Conservation (phyloP, 2,329 filamentous ascomycete genomes). For the Arthroderma sp. region DNA sequence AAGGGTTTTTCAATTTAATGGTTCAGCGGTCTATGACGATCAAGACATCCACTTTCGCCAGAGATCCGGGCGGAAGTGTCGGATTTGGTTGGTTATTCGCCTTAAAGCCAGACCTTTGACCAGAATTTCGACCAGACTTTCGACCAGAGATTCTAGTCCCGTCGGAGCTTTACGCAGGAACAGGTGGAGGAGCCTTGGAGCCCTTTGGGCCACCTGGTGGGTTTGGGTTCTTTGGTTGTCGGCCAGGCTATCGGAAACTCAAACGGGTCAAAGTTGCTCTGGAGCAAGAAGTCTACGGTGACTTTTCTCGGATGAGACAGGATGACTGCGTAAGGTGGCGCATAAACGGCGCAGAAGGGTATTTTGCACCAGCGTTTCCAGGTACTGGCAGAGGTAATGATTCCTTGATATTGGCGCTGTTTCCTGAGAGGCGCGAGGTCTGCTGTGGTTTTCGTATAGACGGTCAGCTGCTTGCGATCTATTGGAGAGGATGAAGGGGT, state of each 20-base stretch:
- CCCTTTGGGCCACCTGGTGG: background rate
- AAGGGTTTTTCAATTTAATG: background rate
- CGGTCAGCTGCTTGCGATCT: background rate
- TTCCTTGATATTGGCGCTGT: too few species aligned
- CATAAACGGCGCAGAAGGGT: background rate
- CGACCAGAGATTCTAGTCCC: conserved; percentile 1
- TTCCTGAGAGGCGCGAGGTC: background rate
- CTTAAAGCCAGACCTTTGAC: background rate
- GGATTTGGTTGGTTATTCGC: background rate
- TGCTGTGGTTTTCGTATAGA: background rate
- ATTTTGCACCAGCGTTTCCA: background rate
- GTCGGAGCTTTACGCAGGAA: conserved; percentile 2
- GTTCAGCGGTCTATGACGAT: conserved; percentile 1
- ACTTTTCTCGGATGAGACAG: background rate
- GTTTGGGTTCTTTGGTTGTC: background rate
- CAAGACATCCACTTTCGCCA: background rate
- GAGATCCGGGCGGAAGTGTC: background rate
- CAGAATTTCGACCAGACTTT: background rate
- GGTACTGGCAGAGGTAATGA: too few species aligned
- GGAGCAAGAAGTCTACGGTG: too few species aligned
- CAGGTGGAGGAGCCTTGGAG: background rate
- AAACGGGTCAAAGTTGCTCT: too few species aligned
- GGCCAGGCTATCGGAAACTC: conserved; percentile 1
- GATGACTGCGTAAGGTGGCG: too few species aligned
- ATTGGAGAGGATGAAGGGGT: background rate